Percentiles rank a stretch among this genome's conserved stretches.
phyloP scores from a whole-genome alignment of 371 early-diverging fungal genomes.

The Apophysomyces variabilis region DNA sequence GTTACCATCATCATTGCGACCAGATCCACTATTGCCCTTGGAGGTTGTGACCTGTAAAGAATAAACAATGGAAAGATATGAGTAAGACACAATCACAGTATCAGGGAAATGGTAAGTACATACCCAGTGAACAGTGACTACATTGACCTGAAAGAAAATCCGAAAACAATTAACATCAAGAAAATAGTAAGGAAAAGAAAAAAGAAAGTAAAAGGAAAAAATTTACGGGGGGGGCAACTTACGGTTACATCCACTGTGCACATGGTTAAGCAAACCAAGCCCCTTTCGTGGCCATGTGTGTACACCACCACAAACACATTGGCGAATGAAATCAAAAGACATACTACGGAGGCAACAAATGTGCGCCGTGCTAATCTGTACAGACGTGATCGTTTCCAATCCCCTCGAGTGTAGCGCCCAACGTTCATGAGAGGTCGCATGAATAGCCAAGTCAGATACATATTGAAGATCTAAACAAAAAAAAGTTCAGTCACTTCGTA shows the following conservation, averaged over 20 bases:
- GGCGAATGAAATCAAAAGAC: slow-evolving; percentile 50
- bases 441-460: slow-evolving; percentile 57
- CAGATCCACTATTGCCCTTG: neutral
- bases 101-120: too few relatives aligned
- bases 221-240: slow-evolving; percentile 9
- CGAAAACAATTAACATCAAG: too few relatives aligned
- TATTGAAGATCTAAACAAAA: slow-evolving; percentile 36
- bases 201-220: neutral
- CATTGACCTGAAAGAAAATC: slow-evolving; percentile 42
- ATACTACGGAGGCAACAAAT: slow-evolving; percentile 52
- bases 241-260: slow-evolving; percentile 64
- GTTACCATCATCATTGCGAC: slow-evolving; percentile 11
- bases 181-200: neutral
- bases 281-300: slow-evolving; percentile 54
- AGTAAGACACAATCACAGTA: too few relatives aligned
- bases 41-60: slow-evolving; percentile 31
- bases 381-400: slow-evolving; percentile 51
- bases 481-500: slow-evolving; percentile 16
- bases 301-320: slow-evolving; percentile 54
- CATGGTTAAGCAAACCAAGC: slow-evolving; percentile 55
- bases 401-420: slow-evolving; percentile 36
- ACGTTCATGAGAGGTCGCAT: slow-evolving; percentile 46
- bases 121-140: slow-evolving; percentile 57
- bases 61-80: too few relatives aligned
- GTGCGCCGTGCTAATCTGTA: slow-evolving; percentile 55